Percentiles rank a stretch among this genome's conserved stretches.
phyloP scores from a whole-genome alignment of 108 stramenopile genomes.

The Nannochloropsis oceanica region DNA sequence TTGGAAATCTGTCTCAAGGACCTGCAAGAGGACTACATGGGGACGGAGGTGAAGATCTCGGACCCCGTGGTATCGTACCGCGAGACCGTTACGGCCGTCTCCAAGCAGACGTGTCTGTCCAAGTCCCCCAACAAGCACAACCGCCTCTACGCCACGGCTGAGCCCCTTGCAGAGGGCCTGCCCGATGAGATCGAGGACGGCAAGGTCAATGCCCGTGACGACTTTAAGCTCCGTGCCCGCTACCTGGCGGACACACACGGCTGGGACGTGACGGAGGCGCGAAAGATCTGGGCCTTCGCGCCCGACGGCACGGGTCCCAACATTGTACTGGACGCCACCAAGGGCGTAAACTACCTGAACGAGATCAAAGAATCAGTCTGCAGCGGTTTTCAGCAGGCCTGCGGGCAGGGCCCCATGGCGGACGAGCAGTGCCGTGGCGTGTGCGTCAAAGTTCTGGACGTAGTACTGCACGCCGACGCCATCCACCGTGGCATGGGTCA shows the following conservation, averaged over 20 bases:
- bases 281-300: slow-evolving; percentile 99
- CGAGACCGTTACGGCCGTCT: slow-evolving; percentile 88
- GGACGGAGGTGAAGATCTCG: slow-evolving; percentile 94
- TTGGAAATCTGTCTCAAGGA: slow-evolving; percentile 99
- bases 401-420: slow-evolving; percentile 87
- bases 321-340: slow-evolving; percentile 93
- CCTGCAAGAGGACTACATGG: slow-evolving; percentile 99
- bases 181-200: slow-evolving; percentile 90
- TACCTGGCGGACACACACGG: slow-evolving; percentile 85
- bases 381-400: slow-evolving; percentile 97
- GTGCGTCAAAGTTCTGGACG: slow-evolving; percentile 96
- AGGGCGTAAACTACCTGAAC: slow-evolving; percentile 98
- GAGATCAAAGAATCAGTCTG: slow-evolving; percentile 99
- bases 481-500: slow-evolving; percentile 99
- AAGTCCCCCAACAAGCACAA: slow-evolving; percentile 99
- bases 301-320: slow-evolving; percentile 98
- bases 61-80: slow-evolving; percentile 99
- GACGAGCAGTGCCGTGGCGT: slow-evolving; percentile 96
- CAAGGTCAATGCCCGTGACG: slow-evolving; percentile 64
- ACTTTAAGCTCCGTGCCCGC: slow-evolving; percentile 81
- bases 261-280: slow-evolving; percentile 92
- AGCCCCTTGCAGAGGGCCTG: slow-evolving; percentile 65
- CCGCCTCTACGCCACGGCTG: slow-evolving; percentile 88
- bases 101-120: slow-evolving; percentile 75
- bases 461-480: slow-evolving; percentile 98